Base-by-base conservation (phyloP, 2,329 filamentous ascomycete genomes). In the Xylariaceae sp. region DNA sequence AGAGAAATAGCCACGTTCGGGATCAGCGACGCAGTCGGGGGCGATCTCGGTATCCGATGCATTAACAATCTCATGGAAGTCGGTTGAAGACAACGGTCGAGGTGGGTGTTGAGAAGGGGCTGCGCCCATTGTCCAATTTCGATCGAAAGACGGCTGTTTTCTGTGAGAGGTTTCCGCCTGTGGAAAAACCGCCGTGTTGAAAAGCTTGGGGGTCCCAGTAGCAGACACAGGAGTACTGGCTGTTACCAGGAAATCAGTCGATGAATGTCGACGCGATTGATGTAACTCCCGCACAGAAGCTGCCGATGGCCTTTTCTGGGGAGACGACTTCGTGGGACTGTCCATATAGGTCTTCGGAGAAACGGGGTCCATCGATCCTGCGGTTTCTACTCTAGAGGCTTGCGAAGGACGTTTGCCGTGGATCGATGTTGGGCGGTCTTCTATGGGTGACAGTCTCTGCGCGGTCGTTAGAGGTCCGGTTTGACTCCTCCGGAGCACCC, bases 1-100 rank as follows among this genome's bases (percentile, higher is more conserved):
- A 6, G 93, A 97, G 71, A 97, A 96, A 73, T 97, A 97, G 23
- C 92, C 93, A 41, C 91, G 84, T 68, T 97, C 94, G 13, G 90
- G 73, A 61, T 95, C 89, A 23, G 78, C 73, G 13, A 76, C 75
- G 7, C 78, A 78, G 60, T 83, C 80, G 62, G 77, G 67, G 10
- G 76, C 72, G 11, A 68, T 60, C 11, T 69, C 69, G 6, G 73
- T 66, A 13, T 75, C 75, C 1, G 76, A 75, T 18, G 69, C 69
- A 18, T 73, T 72, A 53, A 75, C 55, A 5, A 75, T 66, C 56
- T 82, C 80, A 35, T 80, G 77, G 37, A 80, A 68, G 11, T 80
- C 81, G 13, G 80, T 74, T 2, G 82, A 82, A 3, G 82, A 84
- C 17, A 83, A 71, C 3, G 82, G 82, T 6, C 82, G 74, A 51